Evolutionary conservation across 2,329 filamentous ascomycete species (phyloP).

Genomic region (Davidsoniella virescens): DNA sequence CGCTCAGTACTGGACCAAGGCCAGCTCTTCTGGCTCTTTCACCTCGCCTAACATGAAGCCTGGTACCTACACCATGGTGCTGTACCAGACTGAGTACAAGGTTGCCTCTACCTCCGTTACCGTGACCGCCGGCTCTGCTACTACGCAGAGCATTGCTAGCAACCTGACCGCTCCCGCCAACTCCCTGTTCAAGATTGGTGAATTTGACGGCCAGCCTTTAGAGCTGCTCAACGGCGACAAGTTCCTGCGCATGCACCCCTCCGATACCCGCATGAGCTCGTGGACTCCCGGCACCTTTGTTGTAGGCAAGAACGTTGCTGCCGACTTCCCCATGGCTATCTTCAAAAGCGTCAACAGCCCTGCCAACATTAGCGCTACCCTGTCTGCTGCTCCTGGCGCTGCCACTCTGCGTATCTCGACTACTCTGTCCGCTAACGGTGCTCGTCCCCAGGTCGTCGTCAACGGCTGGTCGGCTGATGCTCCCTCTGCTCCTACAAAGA

Average conservation of each 20-base stretch:
- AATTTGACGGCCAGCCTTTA: slow-evolving; percentile 46
- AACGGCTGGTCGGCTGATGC: slow-evolving; percentile 35
- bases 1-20: slow-evolving; percentile 50
- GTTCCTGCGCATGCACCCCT: slow-evolving; percentile 52
- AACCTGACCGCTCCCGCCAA: slow-evolving; percentile 28
- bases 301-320: slow-evolving; percentile 34
- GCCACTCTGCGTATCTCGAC: slow-evolving; percentile 49
- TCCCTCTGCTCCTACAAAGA: slow-evolving; percentile 40
- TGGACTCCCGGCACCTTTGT: slow-evolving; percentile 47
- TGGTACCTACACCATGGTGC: slow-evolving; percentile 51
- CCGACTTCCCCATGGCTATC: slow-evolving; percentile 48
- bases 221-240: slow-evolving; percentile 53
- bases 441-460: slow-evolving; percentile 38
- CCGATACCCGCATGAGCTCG: slow-evolving; percentile 43
- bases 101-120: slow-evolving; percentile 33
- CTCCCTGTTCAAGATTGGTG: slow-evolving; percentile 47
- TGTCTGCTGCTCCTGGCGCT: slow-evolving; percentile 32
- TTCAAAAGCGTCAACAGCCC: slow-evolving; percentile 44
- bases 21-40: slow-evolving; percentile 37
- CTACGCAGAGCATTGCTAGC: slow-evolving; percentile 34
- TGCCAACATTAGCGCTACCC: slow-evolving; percentile 43
- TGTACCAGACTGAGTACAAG: slow-evolving; percentile 43
- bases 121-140: slow-evolving; percentile 32
- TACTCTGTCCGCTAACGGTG: slow-evolving; percentile 44
- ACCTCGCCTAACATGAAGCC: slow-evolving; percentile 51